phyloP scores from a whole-genome alignment of 495 filamentous ascomycete genomes.

The Sabuloglossum arenarium region DNA sequence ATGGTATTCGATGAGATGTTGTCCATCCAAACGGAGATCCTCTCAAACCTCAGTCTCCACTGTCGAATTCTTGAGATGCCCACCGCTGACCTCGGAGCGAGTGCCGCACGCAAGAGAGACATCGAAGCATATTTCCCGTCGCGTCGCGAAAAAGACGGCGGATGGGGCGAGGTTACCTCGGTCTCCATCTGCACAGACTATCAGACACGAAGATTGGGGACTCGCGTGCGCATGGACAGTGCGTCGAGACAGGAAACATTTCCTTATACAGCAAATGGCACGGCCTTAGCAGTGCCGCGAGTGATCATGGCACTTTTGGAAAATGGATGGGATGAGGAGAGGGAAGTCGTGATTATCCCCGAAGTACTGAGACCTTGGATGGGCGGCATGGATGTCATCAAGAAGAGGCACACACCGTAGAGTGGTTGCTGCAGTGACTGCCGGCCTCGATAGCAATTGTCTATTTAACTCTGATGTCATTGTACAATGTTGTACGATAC shows the following conservation, averaged over 20 bases:
- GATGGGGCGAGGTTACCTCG: conserved; percentile 87
- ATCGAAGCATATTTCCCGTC: conserved; percentile 92
- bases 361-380: conserved; percentile 63
- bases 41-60: conserved; percentile 54
- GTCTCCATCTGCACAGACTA: conserved; percentile 90
- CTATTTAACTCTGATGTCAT: no score
- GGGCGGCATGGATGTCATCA: conserved; percentile 50
- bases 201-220: conserved; percentile 64
- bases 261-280: conserved; percentile 83
- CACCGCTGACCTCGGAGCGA: conserved; percentile 64
- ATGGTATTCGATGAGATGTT: conserved; percentile 64
- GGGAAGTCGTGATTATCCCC: conserved; percentile 45
- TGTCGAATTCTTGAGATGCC: conserved; percentile 91
- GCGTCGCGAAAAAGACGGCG: conserved; percentile 44
- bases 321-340: conserved; percentile 63
- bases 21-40: conserved; percentile 63
- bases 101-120: conserved; percentile 66
- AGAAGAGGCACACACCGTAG: conserved; percentile 11
- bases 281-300: conserved; percentile 75
- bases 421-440: no score
- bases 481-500: no score
- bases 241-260: conserved; percentile 18
- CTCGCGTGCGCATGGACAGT: conserved; percentile 31
- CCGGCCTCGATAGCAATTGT: no score
- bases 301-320: conserved; percentile 84